Base-by-base conservation (phyloP, 2,329 filamentous ascomycete species). In the Fusarium brachygibbosum region DNA sequence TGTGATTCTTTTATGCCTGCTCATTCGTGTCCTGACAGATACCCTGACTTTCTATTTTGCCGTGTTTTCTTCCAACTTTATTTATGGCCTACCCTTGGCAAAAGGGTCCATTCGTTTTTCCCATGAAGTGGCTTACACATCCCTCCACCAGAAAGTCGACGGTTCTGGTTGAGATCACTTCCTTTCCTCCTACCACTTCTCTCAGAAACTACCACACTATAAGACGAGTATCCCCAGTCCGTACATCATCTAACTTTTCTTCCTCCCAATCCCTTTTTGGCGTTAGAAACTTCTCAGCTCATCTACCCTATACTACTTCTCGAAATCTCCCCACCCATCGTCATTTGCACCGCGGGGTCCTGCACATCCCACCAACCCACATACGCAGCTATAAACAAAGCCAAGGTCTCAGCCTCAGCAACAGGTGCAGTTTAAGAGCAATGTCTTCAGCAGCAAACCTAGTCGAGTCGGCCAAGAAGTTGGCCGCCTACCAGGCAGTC, bases 401-500 rank as follows among this genome's bases (percentile, higher is more conserved):
- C 37, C 41, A 59, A 66, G 61, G 57, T 64, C 53, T 63, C 68
- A 64, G 64, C 38, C 53, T 63, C 45, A 66, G 38, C 42, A 45
- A 16, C 51, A 23, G 31, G 37, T 44, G 25, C 44, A 52, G 35
- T 35, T 65, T 48, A 48, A 73, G 70, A 75, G 69, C 54, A 45
- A 82, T 83, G 81, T 75, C 80, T 38, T 76, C 77, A 16, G 75
- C 77, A 19, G 75, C 73, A 31, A 75, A 76, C 28, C 81, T 87
- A 21, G 82, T 94, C 70, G 92, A 95, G 79, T 82, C 85, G 35
- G 91, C 93, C 66, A 96, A 96, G 81, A 88, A 89, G 74, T 86
- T 88, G 41, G 93, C 93, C 53, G 93, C 92, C 68, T 89, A 86
- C 79, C 88, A 87, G 72, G 93, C 93, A 49, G 92, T 94, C 44